Base-by-base conservation (phyloP, 2,329 filamentous ascomycete species). In the Madurella fahalii region DNA sequence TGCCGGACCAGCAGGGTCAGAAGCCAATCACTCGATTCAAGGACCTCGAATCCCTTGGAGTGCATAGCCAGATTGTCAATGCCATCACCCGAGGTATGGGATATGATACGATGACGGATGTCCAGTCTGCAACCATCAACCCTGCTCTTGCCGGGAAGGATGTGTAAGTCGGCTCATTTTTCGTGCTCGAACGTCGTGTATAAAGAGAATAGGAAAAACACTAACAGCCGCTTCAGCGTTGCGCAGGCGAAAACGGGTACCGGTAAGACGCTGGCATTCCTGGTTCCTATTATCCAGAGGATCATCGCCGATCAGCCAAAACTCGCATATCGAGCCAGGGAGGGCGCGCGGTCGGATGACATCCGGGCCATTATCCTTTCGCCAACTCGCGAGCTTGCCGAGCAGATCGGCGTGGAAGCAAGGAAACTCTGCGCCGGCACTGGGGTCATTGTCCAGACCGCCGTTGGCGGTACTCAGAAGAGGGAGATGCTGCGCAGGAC, bases 231-330 rank as follows among this genome's bases (percentile, higher is more conserved):
- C 40, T 58, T 48, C 42, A 90, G 87, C 64, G 80, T 97, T 62
- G 94, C 93, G 45, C 94, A 97, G 75, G 94, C 94, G 56, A 96
- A 90, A 74, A 99, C 94, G 9, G 94, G 94, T 68, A 97, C 94
- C 4, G 94, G 94, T 68, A 99, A 99, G 75, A 99, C 94, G 0
- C 75, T 97, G 54, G 94, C 90, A 37, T 99, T 97, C 77, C 79
- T 99, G 20, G 74, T 97, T 7, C 94, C 94, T 48, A 77, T 91
- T 8, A 74, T 97, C 50, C 90, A 96, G 69, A 85, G 85, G 56
- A 88, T 96, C 66, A 75, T 95, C 57, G 70, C 73, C 17, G 73
- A 78, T 56, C 82, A 90, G 60, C 82, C 84, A 1, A 71, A 74
- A 0, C 78, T 95, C 34, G 83, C 80, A 50, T 69, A 74, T 39